These are phyloP conservation scores for Anthostomella pinea DNA, from an alignment of 2,329 filamentous ascomycete species.

Conservation along the genomic window DNA sequence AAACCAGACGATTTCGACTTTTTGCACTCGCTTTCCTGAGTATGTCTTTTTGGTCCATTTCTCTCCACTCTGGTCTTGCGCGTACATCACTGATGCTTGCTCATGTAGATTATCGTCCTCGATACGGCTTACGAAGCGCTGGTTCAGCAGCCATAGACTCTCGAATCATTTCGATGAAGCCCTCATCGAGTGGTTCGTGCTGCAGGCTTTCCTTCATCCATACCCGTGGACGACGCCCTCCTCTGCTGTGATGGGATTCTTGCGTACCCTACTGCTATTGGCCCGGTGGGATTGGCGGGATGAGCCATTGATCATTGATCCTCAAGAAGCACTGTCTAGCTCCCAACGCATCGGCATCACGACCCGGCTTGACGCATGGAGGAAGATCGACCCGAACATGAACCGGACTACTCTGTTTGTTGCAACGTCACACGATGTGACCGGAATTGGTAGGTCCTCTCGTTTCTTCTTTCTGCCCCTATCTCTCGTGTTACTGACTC, in stretches of 20 bases:
- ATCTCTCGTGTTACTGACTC: too few species aligned
- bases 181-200: slow-evolving; percentile 78
- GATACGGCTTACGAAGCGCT: too few species aligned
- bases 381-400: slow-evolving; percentile 84
- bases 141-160: slow-evolving; percentile 78
- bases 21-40: slow-evolving; percentile 76
- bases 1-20: slow-evolving; percentile 75
- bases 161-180: slow-evolving; percentile 73
- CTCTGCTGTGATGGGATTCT: slow-evolving; percentile 74
- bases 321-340: slow-evolving; percentile 61
- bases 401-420: slow-evolving; percentile 79
- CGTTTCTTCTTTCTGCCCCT: too few species aligned
- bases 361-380: slow-evolving; percentile 77
- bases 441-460: too few species aligned
- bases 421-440: slow-evolving; percentile 73
- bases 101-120: too few species aligned
- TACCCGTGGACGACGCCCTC: slow-evolving; percentile 78
- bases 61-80: too few species aligned
- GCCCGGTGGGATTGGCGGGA: slow-evolving; percentile 89
- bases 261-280: slow-evolving; percentile 76
- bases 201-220: slow-evolving; percentile 75
- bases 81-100: too few species aligned
- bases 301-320: slow-evolving; percentile 78
- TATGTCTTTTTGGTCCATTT: slow-evolving; percentile 84
- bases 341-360: slow-evolving; percentile 61